phyloP scores from a whole-genome alignment of 257 asterid species.

The Salvia hispanica region DNA sequence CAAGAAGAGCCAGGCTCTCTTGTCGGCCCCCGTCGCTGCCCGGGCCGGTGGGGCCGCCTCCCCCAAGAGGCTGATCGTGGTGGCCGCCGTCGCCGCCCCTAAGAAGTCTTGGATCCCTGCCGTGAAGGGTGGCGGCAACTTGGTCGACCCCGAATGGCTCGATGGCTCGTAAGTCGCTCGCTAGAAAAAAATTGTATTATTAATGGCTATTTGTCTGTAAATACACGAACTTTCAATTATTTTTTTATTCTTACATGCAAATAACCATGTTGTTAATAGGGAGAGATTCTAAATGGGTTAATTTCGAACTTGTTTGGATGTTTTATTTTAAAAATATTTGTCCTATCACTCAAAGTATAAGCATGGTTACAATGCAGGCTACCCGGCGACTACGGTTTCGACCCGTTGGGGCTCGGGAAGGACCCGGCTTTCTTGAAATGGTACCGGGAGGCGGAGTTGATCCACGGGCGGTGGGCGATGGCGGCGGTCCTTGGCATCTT shows the following conservation, averaged over 20 bases:
- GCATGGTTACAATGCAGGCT: slow-evolving; percentile 46
- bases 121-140: slow-evolving; percentile 66
- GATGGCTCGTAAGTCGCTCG: slow-evolving; percentile 89
- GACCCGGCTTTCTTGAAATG: slow-evolving; percentile 96
- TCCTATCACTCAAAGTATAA: too few relatives aligned
- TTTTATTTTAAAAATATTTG: too few relatives aligned
- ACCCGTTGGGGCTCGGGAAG: slow-evolving; percentile 91
- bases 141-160: slow-evolving; percentile 92
- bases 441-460: slow-evolving; percentile 98
- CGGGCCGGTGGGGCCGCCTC: slow-evolving; percentile 38
- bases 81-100: slow-evolving; percentile 66
- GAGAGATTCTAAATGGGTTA: too few relatives aligned
- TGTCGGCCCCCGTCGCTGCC: slow-evolving; percentile 52
- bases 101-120: slow-evolving; percentile 97
- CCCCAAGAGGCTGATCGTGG: slow-evolving; percentile 59
- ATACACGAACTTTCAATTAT: too few relatives aligned
- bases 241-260: too few relatives aligned
- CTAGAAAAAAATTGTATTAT: too few relatives aligned
- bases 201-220: too few relatives aligned
- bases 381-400: slow-evolving; percentile 94
- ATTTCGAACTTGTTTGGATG: too few relatives aligned
- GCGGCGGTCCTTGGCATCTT: slow-evolving; percentile 89
- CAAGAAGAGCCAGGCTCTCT: slow-evolving; percentile 61
- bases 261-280: too few relatives aligned
- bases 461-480: slow-evolving; percentile 99